phyloP scores from a whole-genome alignment of 2,329 filamentous ascomycete genomes.

The Xylariaceae sp. region DNA sequence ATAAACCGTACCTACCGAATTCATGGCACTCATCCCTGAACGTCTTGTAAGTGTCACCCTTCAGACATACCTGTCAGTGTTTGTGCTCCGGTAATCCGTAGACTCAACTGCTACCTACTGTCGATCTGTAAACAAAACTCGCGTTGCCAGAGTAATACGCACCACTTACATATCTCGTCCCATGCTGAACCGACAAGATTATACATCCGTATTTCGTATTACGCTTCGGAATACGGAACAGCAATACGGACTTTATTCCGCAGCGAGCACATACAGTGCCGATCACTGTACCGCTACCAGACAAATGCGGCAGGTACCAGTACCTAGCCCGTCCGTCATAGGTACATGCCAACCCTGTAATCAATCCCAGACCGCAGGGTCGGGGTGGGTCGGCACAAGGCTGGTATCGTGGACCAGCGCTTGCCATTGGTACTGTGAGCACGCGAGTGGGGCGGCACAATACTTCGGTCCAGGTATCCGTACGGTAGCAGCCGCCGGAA shows the following conservation, averaged over 20 bases:
- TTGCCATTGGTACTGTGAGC: neutral
- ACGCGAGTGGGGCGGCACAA: neutral
- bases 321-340: neutral
- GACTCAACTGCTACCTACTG: no score
- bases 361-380: conserved; percentile 1
- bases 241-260: no score
- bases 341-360: neutral
- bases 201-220: no score
- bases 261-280: neutral
- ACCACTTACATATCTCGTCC: no score
- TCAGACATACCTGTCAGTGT: neutral
- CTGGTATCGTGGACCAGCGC: neutral
- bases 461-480: neutral
- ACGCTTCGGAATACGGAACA: no score
- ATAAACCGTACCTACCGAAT: no score
- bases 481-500: neutral
- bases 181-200: no score
- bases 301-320: neutral
- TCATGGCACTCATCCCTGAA: no score
- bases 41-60: no score
- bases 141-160: no score
- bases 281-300: neutral
- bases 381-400: neutral
- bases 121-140: no score
- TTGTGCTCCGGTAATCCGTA: no score